Conservation (phyloP, 495 filamentous ascomycete species). For the Cryomyces minteri region DNA sequence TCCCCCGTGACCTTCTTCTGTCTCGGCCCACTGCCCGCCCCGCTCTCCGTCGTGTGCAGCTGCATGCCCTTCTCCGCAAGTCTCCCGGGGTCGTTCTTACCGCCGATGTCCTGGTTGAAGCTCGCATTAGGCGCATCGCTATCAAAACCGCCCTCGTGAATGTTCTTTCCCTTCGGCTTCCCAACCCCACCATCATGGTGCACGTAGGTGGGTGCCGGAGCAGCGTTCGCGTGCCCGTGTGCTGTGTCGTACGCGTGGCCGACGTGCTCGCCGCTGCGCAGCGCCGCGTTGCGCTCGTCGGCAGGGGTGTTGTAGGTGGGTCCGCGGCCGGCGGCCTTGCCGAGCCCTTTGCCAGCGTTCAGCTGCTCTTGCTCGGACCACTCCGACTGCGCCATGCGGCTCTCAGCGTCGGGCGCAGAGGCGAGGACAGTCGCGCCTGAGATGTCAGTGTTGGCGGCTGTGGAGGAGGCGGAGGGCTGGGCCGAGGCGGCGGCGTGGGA, state of each 20-base stretch:
- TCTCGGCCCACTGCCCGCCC: conserved; percentile 17
- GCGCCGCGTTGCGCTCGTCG: conserved; percentile 15
- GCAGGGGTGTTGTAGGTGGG: conserved; percentile 19
- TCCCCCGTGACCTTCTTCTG: conserved; percentile 24
- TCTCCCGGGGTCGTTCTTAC: conserved; percentile 42
- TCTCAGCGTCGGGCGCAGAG: conserved; percentile 28
- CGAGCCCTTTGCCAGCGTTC: conserved; percentile 8
- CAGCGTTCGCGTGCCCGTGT: conserved; percentile 17
- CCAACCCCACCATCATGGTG: conserved; percentile 5
- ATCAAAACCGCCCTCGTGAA: conserved; percentile 37
- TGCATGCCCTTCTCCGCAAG: conserved; percentile 31
- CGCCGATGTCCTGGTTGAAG: conserved; percentile 40
- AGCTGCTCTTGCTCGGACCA: conserved; percentile 15
- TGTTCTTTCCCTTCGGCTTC: conserved; percentile 37
- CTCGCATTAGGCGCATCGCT: conserved; percentile 33
- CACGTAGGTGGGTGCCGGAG: conserved; percentile 27
- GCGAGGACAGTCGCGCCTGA: conserved; percentile 31
- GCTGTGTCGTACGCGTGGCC: conserved; percentile 7
- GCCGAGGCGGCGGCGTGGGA: conserved; percentile 32
- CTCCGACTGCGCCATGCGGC: conserved; percentile 27
- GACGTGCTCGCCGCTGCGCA: conserved; percentile 4
- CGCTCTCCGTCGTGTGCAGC: conserved; percentile 21
- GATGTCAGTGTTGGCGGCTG: conserved; percentile 36
- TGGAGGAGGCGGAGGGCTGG: conserved; percentile 29
- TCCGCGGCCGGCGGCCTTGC: conserved; percentile 26